Conservation (phyloP, 2,329 filamentous ascomycete genomes). For the Bipolaris gigantea region DNA sequence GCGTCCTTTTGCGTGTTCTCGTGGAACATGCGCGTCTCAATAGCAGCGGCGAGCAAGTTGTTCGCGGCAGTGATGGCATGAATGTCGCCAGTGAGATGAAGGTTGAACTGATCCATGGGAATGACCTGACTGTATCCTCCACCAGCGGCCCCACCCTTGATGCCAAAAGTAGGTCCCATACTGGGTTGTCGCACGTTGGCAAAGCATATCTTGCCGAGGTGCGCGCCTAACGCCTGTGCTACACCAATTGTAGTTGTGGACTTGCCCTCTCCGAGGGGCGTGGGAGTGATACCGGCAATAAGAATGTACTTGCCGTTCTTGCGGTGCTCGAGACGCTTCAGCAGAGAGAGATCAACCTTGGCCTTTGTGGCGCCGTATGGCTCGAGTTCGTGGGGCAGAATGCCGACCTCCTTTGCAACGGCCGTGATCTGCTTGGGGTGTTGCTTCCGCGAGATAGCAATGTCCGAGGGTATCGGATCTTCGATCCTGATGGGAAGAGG, state of each 20-base stretch:
- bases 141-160: slow-evolving; percentile 96
- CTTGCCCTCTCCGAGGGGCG: slow-evolving; percentile 94
- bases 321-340: slow-evolving; percentile 84
- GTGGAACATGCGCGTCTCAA: slow-evolving; percentile 98
- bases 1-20: slow-evolving; percentile 93
- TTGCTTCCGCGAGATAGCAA: slow-evolving; percentile 85
- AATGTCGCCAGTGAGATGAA: slow-evolving; percentile 96
- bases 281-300: slow-evolving; percentile 94
- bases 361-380: slow-evolving; percentile 95
- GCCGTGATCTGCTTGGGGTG: slow-evolving; percentile 88
- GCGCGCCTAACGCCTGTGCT: slow-evolving; percentile 87
- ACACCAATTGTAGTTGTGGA: slow-evolving; percentile 97
- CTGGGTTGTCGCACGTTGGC: slow-evolving; percentile 97
- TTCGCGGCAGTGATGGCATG: slow-evolving; percentile 97
- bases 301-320: slow-evolving; percentile 88
- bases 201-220: slow-evolving; percentile 84
- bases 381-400: slow-evolving; percentile 85
- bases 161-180: slow-evolving; percentile 96
- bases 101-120: slow-evolving; percentile 99
- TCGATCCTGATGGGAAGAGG: slow-evolving; percentile 82
- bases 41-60: slow-evolving; percentile 92
- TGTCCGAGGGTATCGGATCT: slow-evolving; percentile 89
- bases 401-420: slow-evolving; percentile 83
- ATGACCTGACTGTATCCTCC: slow-evolving; percentile 99
- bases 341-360: slow-evolving; percentile 81